Evolutionary conservation across 2,329 filamentous ascomycete species (phyloP).

Genomic region (Alternaria metachromatica): DNA sequence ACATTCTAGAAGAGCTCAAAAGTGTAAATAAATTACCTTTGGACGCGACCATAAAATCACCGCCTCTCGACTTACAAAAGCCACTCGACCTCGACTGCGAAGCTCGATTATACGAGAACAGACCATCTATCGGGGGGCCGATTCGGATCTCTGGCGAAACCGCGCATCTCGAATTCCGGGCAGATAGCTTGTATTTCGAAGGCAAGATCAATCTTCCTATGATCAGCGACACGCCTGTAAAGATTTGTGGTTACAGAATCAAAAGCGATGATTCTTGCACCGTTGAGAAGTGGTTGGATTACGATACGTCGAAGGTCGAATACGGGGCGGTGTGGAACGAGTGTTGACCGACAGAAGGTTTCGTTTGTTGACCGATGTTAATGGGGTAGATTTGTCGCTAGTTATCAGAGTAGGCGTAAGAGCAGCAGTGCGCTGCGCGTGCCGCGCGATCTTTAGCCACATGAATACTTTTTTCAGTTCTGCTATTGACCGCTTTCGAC

Average conservation of each 20-base stretch:
- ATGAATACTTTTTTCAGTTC: not conserved
- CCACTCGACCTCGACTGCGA: not conserved
- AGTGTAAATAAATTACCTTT: not conserved
- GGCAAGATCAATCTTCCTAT: not conserved
- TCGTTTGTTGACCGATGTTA: not conserved
- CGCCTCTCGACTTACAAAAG: not conserved
- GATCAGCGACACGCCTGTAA: not conserved
- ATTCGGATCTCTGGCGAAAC: not conserved
- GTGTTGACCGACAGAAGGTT: not conserved
- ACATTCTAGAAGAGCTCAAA: not conserved
- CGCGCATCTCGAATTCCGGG: not conserved
- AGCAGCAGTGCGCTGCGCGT: not conserved
- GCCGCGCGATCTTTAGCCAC: not conserved
- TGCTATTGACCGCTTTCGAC: not conserved
- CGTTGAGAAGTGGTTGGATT: not conserved
- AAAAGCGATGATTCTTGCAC: not conserved
- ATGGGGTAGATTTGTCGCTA: not conserved
- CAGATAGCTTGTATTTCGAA: not conserved
- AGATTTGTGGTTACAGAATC: not conserved
- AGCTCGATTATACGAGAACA: not conserved
- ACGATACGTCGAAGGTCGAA: not conserved
- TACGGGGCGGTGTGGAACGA: not conserved
- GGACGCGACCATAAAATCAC: not conserved
- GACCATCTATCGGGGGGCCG: not conserved
- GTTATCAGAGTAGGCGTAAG: not conserved